A percentile compares a stretch with the other conserved stretches of the same genome.
Evolutionary conservation across 768 basidiomycete genomes (phyloP).

Genomic region (Dictyophora rubrovolvata): DNA sequence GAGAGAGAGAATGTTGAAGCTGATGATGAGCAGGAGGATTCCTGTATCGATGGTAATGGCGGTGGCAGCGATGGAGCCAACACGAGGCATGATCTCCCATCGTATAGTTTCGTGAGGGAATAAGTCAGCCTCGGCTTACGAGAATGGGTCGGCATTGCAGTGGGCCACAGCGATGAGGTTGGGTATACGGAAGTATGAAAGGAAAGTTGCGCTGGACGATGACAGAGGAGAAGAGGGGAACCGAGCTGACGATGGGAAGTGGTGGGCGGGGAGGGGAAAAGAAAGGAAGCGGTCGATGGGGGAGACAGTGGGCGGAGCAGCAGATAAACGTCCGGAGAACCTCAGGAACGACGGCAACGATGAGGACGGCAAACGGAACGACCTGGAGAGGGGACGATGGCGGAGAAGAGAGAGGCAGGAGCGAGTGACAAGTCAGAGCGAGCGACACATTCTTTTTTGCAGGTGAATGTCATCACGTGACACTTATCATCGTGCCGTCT

Average conservation of each 20-base stretch:
- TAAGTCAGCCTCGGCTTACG: not conserved
- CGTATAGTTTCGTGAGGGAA: not conserved
- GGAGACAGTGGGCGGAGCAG: not conserved
- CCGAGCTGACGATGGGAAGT: not conserved
- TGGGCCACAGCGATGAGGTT: not conserved
- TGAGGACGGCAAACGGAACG: not conserved
- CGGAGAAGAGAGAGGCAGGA: not conserved
- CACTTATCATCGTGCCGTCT: not conserved
- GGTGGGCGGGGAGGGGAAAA: not conserved
- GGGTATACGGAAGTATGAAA: not conserved
- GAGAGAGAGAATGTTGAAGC: not conserved
- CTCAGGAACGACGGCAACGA: not conserved
- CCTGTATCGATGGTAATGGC: not conserved
- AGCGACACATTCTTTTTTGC: not conserved
- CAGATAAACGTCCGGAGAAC: not conserved
- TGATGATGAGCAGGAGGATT: not conserved
- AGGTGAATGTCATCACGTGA: not conserved
- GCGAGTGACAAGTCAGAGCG: not conserved
- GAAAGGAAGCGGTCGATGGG: not conserved
- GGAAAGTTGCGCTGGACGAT: not conserved
- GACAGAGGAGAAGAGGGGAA: not conserved
- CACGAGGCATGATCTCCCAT: not conserved
- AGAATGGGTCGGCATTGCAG: not conserved
- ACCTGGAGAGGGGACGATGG: too few relatives aligned
- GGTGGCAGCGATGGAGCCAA: not conserved